Base-by-base conservation (phyloP, 1,139 yeast genomes). In the Zygosaccharomyces pseudobailii region DNA sequence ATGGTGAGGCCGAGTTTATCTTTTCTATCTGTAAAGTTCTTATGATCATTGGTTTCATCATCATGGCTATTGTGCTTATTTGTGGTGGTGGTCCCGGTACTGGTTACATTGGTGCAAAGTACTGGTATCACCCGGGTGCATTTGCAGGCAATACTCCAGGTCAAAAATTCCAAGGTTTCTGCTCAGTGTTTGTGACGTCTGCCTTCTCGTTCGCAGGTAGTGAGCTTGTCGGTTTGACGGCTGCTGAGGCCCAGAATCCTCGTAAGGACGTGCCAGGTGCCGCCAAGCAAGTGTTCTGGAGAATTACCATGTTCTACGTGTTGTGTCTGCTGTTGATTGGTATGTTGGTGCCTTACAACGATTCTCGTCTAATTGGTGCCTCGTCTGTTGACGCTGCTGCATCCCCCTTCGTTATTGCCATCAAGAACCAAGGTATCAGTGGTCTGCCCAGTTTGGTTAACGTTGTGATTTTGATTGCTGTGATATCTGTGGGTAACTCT, bases 161-260 rank as follows among this genome's bases (percentile, higher is more conserved):
- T 37, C 40, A 48, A 8, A 53, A 80, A 7, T 76, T 77, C 58
- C 77, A 78, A 55, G 84, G 84, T 39, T 71, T 74, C 38, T 70
- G 72, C 43, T 63, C 76, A 0, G 78, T 74, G 7, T 74, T 75
- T 47, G 75, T 74, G 42, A 72, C 76, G 21, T 81, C 82, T 17
- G 80, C 81, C 0, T 78, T 77, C 61, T 75, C 80, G 68, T 76
- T 71, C 57, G 73, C 76, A 42, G 84, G 84, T 49, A 78, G 87
- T 48, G 95, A 87, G 69, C 71, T 85, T 61, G 84, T 85, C 52
- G 96, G 95, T 55, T 72, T 89, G 56, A 94, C 96, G 23, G 87
- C 95, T 46, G 88, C 95, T 19, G 97, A 89, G 71, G 79, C 95
- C 33, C 74, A 71, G 45, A 83, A 87, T 67, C 96, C 96, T 53